phyloP scores from a whole-genome alignment of 2,329 filamentous ascomycete genomes.

The Arthroderma uncinatum region DNA sequence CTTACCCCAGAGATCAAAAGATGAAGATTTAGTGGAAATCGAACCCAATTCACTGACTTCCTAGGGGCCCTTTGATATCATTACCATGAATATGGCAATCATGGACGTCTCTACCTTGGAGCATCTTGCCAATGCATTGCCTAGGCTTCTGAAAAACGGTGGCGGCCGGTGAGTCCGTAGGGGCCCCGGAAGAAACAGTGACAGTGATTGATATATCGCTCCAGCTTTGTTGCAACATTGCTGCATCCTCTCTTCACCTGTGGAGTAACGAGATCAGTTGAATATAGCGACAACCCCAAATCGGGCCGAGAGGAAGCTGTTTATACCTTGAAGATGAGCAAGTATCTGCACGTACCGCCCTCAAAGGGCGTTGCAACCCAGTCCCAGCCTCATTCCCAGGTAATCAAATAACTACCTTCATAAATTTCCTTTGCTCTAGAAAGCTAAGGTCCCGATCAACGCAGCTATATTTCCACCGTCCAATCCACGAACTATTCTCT shows the following conservation, averaged over 20 bases:
- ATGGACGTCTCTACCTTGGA: constrained; percentile 39
- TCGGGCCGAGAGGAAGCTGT: constrained; percentile 29
- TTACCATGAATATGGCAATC: constrained; percentile 41
- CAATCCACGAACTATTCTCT: constrained; percentile 36
- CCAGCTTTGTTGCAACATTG: constrained; percentile 38
- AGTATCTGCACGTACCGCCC: constrained; percentile 36
- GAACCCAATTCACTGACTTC: neutral
- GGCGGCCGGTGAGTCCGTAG: constrained; percentile 30
- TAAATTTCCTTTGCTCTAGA: neutral
- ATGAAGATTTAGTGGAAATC: neutral
- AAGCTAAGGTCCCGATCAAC: constrained; percentile 11
- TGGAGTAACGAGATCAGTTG: constrained; percentile 30
- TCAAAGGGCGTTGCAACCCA: constrained; percentile 29
- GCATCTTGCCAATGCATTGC: constrained; percentile 34
- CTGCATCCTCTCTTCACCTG: constrained; percentile 44
- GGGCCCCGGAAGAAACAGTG: neutral
- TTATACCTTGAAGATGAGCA: constrained; percentile 30
- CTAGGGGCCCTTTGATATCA: constrained; percentile 32
- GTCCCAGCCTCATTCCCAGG: constrained; percentile 29
- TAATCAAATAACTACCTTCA: constrained; percentile 11
- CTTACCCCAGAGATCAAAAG: neutral
- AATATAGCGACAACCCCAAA: constrained; percentile 27
- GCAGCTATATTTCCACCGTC: constrained; percentile 34
- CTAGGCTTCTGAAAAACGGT: constrained; percentile 31
- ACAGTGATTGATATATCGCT: neutral